Evolutionary conservation across 129 eudicot species (phyloP), one percentile per base, ranked within the genome.

Genomic region (Centaurea solstitialis): DNA sequence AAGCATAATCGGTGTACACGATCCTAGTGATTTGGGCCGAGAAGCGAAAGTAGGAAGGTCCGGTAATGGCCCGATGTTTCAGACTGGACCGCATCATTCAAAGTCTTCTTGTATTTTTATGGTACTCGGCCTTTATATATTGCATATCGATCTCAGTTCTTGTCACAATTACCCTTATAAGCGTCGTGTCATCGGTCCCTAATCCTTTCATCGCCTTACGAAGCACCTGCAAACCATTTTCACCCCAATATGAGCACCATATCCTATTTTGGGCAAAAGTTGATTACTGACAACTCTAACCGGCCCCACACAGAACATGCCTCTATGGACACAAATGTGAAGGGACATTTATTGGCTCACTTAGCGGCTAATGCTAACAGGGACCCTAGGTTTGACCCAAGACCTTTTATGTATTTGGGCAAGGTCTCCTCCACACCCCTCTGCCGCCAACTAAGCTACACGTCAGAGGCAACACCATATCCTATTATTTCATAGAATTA

Each of bases 121-220:
- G 68, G 83, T 90, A 90, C 84, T 87, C 94, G 3, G 88, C 85
- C 79, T 87, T 90, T 57, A 90, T 90, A 40, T 90, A 87, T 61
- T 90, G 91, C 91, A 90, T 90, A 81, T 90, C 94, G 43, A 90
- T 84, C 87, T 90, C 94, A 2, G 91, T 78, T 73, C 94, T 87
- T 35, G 91, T 85, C 69, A 87, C 89, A 20, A 90, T 90, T 18
- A 90, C 89, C 83, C 94, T 85, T 71, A 87, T 90, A 38, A 90
- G 94, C 4, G 86, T 78, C 0, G 75, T 66, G 83, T 90, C 94
- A 75, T 87, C 62, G 1, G 94, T 90, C 75, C 94, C 94, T 73
- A 90, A 75, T 23, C 94, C 94, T 72, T 85, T 81, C 91, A 90
- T 90, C 1, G 94, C 86, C 71, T 79, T 87, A 70, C 57, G 74